These are phyloP conservation scores for Aspergillaceae sp. DNA, from an alignment of 2,329 filamentous ascomycete species.

Conservation along the genomic window DNA sequence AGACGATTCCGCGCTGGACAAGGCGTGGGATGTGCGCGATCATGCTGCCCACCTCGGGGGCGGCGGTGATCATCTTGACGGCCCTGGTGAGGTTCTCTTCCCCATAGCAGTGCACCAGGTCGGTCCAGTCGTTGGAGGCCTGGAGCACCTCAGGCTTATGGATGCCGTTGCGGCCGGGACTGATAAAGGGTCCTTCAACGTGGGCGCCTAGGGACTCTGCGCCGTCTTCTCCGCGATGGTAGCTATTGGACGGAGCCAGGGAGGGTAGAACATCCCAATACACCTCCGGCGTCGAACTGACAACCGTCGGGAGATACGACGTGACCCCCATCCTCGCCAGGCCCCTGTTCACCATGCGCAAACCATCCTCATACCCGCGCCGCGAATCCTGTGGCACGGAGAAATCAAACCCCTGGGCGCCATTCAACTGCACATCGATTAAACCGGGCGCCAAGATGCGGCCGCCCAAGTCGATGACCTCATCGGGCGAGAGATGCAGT, in stretches of 20 bases:
- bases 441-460: conserved; percentile 78
- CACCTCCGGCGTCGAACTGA: conserved; percentile 66
- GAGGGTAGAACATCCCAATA: conserved; percentile 75
- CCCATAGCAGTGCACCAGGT: conserved; percentile 53
- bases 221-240: conserved; percentile 55
- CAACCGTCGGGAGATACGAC: conserved; percentile 73
- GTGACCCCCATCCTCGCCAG: conserved; percentile 76
- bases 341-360: conserved; percentile 61
- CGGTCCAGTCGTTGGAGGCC: conserved; percentile 53
- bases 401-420: conserved; percentile 88
- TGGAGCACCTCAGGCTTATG: conserved; percentile 68
- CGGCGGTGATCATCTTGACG: conserved; percentile 76
- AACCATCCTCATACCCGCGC: conserved; percentile 61
- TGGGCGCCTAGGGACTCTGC: conserved; percentile 85
- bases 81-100: conserved; percentile 49
- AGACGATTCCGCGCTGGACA: conserved; percentile 57
- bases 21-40: conserved; percentile 59
- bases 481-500: conserved; percentile 50
- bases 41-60: conserved; percentile 71
- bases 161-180: conserved; percentile 73
- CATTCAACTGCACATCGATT: conserved; percentile 88
- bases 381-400: conserved; percentile 61
- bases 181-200: conserved; percentile 84
- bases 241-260: conserved; percentile 60
- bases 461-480: conserved; percentile 68